These are phyloP conservation scores for Trichoderma orchidacearum DNA, from an alignment of 495 filamentous ascomycete genomes.

Conservation along the genomic window DNA sequence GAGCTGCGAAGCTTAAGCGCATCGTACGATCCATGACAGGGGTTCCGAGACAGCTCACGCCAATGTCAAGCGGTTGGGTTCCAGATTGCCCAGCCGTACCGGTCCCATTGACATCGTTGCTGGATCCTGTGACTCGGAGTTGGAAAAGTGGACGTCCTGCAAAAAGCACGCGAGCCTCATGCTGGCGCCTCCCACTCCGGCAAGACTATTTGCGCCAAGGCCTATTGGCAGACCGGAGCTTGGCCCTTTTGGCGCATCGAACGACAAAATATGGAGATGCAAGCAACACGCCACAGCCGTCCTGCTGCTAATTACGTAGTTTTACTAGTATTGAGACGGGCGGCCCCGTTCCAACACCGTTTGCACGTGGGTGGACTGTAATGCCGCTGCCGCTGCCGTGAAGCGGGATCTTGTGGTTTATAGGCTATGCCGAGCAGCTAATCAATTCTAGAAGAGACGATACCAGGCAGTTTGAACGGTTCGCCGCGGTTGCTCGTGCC, in stretches of 20 bases:
- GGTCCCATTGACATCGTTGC: no score
- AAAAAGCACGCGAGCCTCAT: neutral
- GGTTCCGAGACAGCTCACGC: neutral
- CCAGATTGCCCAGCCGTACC: neutral
- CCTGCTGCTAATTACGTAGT: no score
- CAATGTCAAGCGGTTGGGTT: neutral
- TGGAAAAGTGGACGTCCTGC: neutral
- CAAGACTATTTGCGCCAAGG: neutral
- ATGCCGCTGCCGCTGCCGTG: neutral
- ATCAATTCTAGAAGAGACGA: neutral
- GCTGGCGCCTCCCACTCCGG: neutral
- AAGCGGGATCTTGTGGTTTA: neutral
- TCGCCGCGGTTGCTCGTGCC: no score
- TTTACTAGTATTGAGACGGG: no score
- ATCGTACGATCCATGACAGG: neutral
- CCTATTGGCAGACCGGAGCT: neutral
- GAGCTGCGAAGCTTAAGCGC: neutral
- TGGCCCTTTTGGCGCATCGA: neutral
- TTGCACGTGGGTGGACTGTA: neutral
- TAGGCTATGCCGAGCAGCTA: no score
- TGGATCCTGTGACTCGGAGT: neutral
- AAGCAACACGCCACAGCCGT: neutral
- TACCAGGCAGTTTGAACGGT: no score
- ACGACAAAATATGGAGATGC: neutral
- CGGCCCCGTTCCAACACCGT: no score